Base-by-base conservation (phyloP, 495 filamentous ascomycete species). In the Platismatia glauca region DNA sequence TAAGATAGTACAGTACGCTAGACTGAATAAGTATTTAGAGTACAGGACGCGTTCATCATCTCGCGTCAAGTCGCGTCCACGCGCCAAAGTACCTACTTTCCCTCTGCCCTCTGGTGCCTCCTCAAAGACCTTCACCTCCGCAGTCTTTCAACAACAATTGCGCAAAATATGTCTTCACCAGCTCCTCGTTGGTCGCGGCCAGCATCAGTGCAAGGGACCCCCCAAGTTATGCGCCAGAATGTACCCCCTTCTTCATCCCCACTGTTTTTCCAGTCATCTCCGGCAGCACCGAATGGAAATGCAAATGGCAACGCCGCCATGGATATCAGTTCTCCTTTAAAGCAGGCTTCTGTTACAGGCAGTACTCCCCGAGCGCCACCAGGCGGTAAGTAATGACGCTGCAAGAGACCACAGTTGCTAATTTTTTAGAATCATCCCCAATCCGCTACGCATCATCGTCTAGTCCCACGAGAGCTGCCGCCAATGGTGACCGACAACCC, bases 401-500 rank as follows among this genome's bases (percentile, higher is more conserved):
- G 1, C 57, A 56, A 24, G 43, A 55, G 44, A 53, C 11, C n/a
- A 43, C 60, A 55, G 43, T 62, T 38, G 7, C 12, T 5, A 61
- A 9, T 55, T 57, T 5, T 35, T 57, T 60, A 95, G 91, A 91
- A 66, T 97, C 91, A 0, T 97, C 91, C 11, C 91, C 91, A 1
- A 90, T 97, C 67, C 86, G 86, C 66, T 97, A 95, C 68, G 87
- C 86, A 35, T 82, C 91, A 55, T 95, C 89, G 71, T 94, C 91
- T 38, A 94, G 89, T 71, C 90, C 90, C 3, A 83, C 83, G 24
- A 82, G 84, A 61, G 70, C 69, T 29, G 55, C 57, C 24, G 38
- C 57, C 29, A 78, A 78, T 61, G 75, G 80, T 57, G 72, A 75
- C 63, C 83, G 82, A 59, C 84, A 83, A 67, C 84, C 85, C 44